Conservation (phyloP, 208 protist genomes). For the Acanthamoeba healyi region DNA sequence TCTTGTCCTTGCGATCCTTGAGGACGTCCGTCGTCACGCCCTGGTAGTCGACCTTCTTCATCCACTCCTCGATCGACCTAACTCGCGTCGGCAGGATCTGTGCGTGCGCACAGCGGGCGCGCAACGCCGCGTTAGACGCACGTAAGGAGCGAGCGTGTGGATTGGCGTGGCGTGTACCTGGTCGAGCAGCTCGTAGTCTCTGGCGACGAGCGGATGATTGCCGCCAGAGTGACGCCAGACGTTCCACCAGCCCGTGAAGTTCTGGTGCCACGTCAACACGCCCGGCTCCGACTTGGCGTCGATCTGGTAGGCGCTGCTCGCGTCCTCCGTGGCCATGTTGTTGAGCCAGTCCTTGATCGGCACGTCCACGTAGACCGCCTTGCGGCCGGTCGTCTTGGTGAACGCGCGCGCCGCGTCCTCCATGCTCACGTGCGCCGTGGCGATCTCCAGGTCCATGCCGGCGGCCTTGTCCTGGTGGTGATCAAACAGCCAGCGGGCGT, state of each 20-base stretch:
- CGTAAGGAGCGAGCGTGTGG: not conserved
- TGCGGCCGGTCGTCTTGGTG: constrained; percentile 3
- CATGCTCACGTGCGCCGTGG: not conserved
- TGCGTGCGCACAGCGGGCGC: not conserved
- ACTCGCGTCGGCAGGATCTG: constrained; percentile 53
- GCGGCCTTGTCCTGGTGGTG: constrained; percentile 1
- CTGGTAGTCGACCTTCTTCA: constrained; percentile 45
- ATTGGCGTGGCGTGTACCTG: not conserved
- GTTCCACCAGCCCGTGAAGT: constrained; percentile 41
- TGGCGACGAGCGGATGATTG: constrained; percentile 2
- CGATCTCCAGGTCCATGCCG: not conserved
- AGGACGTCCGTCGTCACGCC: not conserved
- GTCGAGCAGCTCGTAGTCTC: constrained; percentile 33
- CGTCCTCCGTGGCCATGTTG: not conserved
- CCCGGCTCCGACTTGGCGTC: not conserved
- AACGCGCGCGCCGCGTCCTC: not conserved
- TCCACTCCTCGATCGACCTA: constrained; percentile 40
- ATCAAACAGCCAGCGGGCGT: constrained; percentile 48
- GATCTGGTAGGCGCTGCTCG: constrained; percentile 28
- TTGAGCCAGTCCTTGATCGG: not conserved
- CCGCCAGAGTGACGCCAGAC: not conserved
- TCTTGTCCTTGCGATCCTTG: constrained; percentile 38
- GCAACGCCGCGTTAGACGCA: not conserved
- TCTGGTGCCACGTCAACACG: not conserved
- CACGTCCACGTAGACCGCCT: constrained; percentile 8